A percentile compares a stretch with the other conserved stretches of the same genome.
phyloP scores from a whole-genome alignment of 352 stramenopile genomes.

The Globisporangium recalcitrans region DNA sequence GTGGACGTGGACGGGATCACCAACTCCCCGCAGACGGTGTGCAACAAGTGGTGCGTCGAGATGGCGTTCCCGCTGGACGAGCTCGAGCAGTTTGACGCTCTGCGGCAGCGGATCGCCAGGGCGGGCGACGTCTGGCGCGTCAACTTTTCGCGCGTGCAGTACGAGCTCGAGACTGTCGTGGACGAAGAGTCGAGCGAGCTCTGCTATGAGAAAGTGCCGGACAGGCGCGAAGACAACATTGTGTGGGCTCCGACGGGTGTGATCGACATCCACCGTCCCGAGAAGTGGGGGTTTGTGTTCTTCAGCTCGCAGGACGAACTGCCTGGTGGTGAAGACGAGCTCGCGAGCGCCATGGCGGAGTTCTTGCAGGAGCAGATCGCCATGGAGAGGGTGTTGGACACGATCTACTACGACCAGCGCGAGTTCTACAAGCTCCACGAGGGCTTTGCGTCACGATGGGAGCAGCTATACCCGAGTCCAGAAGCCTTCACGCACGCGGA shows the following conservation, averaged over 20 bases:
- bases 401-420: conserved; percentile 67
- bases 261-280: conserved; percentile 71
- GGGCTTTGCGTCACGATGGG: conserved; percentile 38
- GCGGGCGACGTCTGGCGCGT: conserved; percentile 74
- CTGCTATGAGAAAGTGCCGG: conserved; percentile 45
- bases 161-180: conserved; percentile 42
- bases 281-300: conserved; percentile 68
- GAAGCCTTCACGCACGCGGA: conserved; percentile 25
- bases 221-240: conserved; percentile 60
- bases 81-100: conserved; percentile 52
- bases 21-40: conserved; percentile 58
- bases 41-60: conserved; percentile 81
- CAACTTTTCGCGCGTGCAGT: conserved; percentile 90
- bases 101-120: conserved; percentile 24
- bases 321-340: conserved; percentile 31
- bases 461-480: conserved; percentile 28
- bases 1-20: conserved; percentile 61
- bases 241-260: conserved; percentile 70
- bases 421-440: conserved; percentile 35
- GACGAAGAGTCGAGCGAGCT: conserved; percentile 43
- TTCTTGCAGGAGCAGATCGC: conserved; percentile 49
- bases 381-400: conserved; percentile 54
- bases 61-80: conserved; percentile 67
- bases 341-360: conserved; percentile 24
- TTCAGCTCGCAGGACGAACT: conserved; percentile 46